Conservation (phyloP, 2,329 filamentous ascomycete genomes). For the Furcasterigmium sp. region DNA sequence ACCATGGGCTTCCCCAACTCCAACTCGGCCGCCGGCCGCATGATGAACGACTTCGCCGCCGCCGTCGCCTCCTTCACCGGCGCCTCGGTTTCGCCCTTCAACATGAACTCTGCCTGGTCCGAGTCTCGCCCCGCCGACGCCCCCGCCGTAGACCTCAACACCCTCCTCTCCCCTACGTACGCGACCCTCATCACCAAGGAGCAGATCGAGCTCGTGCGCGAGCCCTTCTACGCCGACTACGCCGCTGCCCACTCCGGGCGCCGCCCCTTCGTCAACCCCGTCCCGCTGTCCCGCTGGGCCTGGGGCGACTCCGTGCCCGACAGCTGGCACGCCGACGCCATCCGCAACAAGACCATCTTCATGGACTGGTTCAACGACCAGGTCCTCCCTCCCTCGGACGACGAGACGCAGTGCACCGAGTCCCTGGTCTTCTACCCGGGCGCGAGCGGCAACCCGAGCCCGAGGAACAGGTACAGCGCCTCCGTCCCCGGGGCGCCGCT, state of each 20-base stretch:
- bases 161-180: slow-evolving; percentile 26
- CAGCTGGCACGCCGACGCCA: slow-evolving; percentile 15
- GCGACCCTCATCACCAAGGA: slow-evolving; percentile 29
- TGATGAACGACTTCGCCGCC: slow-evolving; percentile 21
- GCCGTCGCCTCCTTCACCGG: slow-evolving; percentile 20
- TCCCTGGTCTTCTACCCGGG: slow-evolving; percentile 21
- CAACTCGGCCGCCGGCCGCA: slow-evolving; percentile 9
- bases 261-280: slow-evolving; percentile 29
- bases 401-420: slow-evolving; percentile 21
- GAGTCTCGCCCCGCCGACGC: slow-evolving; percentile 15
- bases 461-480: slow-evolving; percentile 23
- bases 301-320: slow-evolving; percentile 23
- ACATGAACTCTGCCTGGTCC: slow-evolving; percentile 19
- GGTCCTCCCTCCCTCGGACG: slow-evolving; percentile 12
- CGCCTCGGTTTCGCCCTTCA: slow-evolving; percentile 12
- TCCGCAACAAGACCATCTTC: slow-evolving; percentile 24
- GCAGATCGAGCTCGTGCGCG: slow-evolving; percentile 27
- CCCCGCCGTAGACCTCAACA: slow-evolving; percentile 9
- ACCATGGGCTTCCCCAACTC: slow-evolving; percentile 20
- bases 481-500: slow-evolving; percentile 35
- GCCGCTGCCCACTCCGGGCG: slow-evolving; percentile 27
- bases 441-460: slow-evolving; percentile 5
- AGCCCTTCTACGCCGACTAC: slow-evolving; percentile 33
- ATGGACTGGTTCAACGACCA: slow-evolving; percentile 23
- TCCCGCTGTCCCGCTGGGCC: slow-evolving; percentile 26